phyloP scores from a whole-genome alignment of 441 rosid genomes.

The Manihot esculenta region DNA sequence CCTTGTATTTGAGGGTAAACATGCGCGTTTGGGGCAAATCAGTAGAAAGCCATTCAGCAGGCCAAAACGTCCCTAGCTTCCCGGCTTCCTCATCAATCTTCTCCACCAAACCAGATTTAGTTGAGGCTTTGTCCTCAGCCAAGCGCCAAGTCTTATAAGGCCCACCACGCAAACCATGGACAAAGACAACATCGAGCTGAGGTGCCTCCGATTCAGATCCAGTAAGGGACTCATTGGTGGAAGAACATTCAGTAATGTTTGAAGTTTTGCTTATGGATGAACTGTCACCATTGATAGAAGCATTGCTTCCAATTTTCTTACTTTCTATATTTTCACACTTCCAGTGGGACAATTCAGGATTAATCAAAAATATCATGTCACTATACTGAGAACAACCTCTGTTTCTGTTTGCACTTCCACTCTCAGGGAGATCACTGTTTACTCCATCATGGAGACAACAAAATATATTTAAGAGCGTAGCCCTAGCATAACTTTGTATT shows the following conservation, averaged over 20 bases:
- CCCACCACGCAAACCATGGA: constrained; percentile 95
- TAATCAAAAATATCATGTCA: constrained; percentile 78
- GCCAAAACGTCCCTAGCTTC: constrained; percentile 96
- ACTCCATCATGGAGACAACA: constrained; percentile 50
- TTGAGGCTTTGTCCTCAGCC: constrained; percentile 79
- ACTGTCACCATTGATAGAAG: constrained; percentile 29
- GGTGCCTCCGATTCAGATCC: constrained; percentile 47
- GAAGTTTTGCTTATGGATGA: constrained; percentile 28
- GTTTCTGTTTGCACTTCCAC: constrained; percentile 36
- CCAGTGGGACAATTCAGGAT: constrained; percentile 89
- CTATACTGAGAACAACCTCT: constrained; percentile 61
- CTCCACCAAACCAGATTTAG: constrained; percentile 95
- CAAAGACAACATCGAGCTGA: constrained; percentile 78
- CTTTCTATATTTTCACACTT: constrained; percentile 47
- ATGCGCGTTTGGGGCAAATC: constrained; percentile 88
- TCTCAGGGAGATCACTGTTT: constrained; percentile 33
- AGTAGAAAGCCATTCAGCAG: constrained; percentile 90
- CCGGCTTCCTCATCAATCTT: constrained; percentile 99
- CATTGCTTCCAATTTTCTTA: constrained; percentile 27
- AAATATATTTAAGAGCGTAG: constrained; percentile 64
- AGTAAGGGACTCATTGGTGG: constrained; percentile 34
- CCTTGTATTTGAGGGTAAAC: constrained; percentile 94
- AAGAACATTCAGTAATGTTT: constrained; percentile 32
- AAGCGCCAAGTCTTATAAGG: constrained; percentile 98
- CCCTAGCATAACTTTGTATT: constrained; percentile 88